A percentile compares a stretch with the other conserved stretches of the same genome.
Conservation (phyloP, 768 basidiomycete genomes). For the Sistotremastrum niveocremeum region DNA sequence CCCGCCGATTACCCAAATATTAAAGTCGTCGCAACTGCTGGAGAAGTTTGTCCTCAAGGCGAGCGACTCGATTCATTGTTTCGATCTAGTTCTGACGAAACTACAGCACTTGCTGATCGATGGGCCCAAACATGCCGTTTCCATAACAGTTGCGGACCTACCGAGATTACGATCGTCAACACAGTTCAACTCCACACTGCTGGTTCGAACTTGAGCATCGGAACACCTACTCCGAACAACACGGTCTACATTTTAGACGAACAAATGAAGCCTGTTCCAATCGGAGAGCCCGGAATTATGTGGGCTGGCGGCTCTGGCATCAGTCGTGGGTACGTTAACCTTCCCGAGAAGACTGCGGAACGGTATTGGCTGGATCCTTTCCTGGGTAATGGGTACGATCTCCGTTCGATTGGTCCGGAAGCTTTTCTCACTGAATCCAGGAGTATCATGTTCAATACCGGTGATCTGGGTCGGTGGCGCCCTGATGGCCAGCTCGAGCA, state of each 20-base stretch:
- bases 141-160: slow-evolving; percentile 44
- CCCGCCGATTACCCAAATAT: slow-evolving; percentile 42
- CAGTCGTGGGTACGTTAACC: slow-evolving; percentile 39
- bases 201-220: slow-evolving; percentile 31
- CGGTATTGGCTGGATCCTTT: slow-evolving; percentile 39
- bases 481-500: slow-evolving; percentile 40
- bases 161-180: slow-evolving; percentile 48
- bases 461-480: slow-evolving; percentile 44
- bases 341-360: slow-evolving; percentile 40
- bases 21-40: slow-evolving; percentile 38
- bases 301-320: slow-evolving; percentile 55
- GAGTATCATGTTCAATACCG: slow-evolving; percentile 47
- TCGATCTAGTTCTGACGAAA: background rate
- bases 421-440: slow-evolving; percentile 11
- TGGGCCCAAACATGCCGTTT: slow-evolving; percentile 33
- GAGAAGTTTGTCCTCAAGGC: slow-evolving; percentile 45
- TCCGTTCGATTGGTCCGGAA: background rate
- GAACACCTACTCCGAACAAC: slow-evolving; percentile 12
- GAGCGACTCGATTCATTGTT: slow-evolving; percentile 5
- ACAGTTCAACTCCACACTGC: slow-evolving; percentile 35
- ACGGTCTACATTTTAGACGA: slow-evolving; percentile 24
- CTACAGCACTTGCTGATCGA: slow-evolving; percentile 25
- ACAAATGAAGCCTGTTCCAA: slow-evolving; percentile 17
- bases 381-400: slow-evolving; percentile 29
- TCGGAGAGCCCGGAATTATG: slow-evolving; percentile 31